Conservation (phyloP, 2,329 filamentous ascomycete species). For the Karstenula rhodostoma region DNA sequence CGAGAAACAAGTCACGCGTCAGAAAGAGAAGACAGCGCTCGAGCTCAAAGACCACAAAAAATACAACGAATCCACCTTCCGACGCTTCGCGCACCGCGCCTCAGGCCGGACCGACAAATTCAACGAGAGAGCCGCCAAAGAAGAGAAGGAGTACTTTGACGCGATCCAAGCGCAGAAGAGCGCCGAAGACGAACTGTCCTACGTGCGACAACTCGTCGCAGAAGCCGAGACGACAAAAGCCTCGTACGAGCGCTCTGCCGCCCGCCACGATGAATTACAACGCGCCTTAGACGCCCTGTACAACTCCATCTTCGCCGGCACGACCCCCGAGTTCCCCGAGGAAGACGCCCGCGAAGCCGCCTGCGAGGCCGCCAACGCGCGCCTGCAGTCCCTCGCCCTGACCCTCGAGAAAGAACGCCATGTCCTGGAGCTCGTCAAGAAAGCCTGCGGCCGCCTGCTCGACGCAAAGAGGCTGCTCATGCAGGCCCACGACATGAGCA, state of each 20-base stretch:
- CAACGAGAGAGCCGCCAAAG: constrained; percentile 43
- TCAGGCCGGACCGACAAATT: constrained; percentile 38
- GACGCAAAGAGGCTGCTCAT: constrained; percentile 33
- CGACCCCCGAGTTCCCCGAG: constrained; percentile 42
- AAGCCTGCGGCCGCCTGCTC: constrained; percentile 31
- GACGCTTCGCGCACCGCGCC: constrained; percentile 44
- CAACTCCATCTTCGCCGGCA: constrained; percentile 42
- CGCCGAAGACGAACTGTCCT: constrained; percentile 41
- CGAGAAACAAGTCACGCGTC: constrained; percentile 25
- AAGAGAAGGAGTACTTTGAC: constrained; percentile 47
- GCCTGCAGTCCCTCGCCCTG: constrained; percentile 24
- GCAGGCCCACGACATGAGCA: constrained; percentile 33
- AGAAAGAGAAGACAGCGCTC: constrained; percentile 27
- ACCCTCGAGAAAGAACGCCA: constrained; percentile 36
- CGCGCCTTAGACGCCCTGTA: constrained; percentile 40
- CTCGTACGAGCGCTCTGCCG: constrained; percentile 25
- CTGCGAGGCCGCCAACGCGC: constrained; percentile 24
- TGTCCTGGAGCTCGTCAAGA: constrained; percentile 34
- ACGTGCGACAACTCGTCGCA: constrained; percentile 31
- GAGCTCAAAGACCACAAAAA: constrained; percentile 45
- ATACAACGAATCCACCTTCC: constrained; percentile 43
- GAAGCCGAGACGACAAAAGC: constrained; percentile 33
- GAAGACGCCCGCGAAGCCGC: constrained; percentile 40
- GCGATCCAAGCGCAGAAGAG: constrained; percentile 43
- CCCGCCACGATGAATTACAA: constrained; percentile 33